phyloP scores from a whole-genome alignment of 2,329 filamentous ascomycete species.

The Aspergillus cejpii region DNA sequence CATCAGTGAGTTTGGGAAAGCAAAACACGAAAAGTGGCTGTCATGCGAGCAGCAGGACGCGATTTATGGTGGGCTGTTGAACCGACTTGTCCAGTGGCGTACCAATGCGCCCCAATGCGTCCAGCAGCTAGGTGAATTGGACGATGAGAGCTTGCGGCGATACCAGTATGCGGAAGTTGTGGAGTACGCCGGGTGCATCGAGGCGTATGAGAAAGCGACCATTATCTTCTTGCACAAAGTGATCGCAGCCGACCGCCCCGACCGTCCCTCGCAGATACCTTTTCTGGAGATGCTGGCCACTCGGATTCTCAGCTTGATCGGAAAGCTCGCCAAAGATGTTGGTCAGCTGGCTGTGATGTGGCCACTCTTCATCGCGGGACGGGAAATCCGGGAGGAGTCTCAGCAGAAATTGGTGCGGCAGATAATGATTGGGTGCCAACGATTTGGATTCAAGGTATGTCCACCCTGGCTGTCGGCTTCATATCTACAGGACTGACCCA shows the following conservation, averaged over 20 bases:
- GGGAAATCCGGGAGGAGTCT: slow-evolving; percentile 24
- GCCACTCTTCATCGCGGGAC: slow-evolving; percentile 32
- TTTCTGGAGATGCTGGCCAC: slow-evolving; percentile 26
- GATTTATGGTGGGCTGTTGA: slow-evolving; percentile 26
- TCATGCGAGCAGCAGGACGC: slow-evolving; percentile 25
- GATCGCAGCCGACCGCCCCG: slow-evolving; percentile 25
- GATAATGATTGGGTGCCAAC: slow-evolving; percentile 25
- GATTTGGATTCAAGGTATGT: slow-evolving; percentile 27
- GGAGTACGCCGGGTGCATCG: slow-evolving; percentile 33
- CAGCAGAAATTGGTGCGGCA: slow-evolving; percentile 29
- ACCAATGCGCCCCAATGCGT: slow-evolving; percentile 24
- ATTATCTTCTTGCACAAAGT: slow-evolving; percentile 32
- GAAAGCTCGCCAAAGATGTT: slow-evolving; percentile 28
- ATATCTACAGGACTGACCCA: slow-evolving; percentile 1
- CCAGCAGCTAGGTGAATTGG: slow-evolving; percentile 23
- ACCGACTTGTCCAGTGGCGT: slow-evolving; percentile 27
- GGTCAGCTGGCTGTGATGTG: slow-evolving; percentile 31
- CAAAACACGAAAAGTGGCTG: slow-evolving; percentile 27
- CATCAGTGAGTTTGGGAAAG: slow-evolving; percentile 30
- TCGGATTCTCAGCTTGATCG: slow-evolving; percentile 27
- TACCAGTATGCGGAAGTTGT: slow-evolving; percentile 29
- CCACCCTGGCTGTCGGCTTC: background rate
- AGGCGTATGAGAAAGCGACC: slow-evolving; percentile 35
- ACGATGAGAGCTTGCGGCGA: slow-evolving; percentile 22
- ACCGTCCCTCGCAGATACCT: slow-evolving; percentile 20